Evolutionary conservation across 371 early-diverging fungal genomes (phyloP).

Genomic region (Saksenaea oblongispora): DNA sequence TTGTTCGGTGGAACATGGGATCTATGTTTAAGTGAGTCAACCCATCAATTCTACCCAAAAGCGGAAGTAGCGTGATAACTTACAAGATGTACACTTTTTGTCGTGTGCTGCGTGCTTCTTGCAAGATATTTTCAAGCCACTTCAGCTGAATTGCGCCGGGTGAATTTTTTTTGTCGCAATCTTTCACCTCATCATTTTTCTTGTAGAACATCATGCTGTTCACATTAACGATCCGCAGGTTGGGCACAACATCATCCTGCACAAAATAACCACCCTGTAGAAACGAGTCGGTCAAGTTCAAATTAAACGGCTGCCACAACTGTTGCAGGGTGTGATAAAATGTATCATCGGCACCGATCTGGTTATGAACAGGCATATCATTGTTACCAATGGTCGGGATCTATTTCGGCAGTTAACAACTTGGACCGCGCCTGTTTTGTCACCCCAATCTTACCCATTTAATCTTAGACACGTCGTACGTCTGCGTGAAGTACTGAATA

Average conservation of each 20-base stretch:
- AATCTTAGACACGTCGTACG: conserved; percentile 26
- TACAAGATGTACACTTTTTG: conserved; percentile 6
- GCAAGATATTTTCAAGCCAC: conserved; percentile 32
- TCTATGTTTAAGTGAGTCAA: conserved; percentile 27
- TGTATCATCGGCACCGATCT: conserved; percentile 21
- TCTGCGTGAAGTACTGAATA: conserved; percentile 27
- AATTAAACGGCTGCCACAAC: conserved; percentile 28
- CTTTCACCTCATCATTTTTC: conserved; percentile 67
- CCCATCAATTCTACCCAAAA: not conserved
- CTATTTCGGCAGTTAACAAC: conserved; percentile 10
- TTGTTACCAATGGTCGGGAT: conserved; percentile 54
- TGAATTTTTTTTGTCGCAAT: conserved; percentile 46
- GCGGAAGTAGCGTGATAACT: not conserved
- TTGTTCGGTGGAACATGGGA: conserved; percentile 57
- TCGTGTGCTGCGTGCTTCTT: not conserved
- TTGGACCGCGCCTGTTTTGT: not conserved
- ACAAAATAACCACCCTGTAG: conserved; percentile 64
- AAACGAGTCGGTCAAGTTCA: conserved; percentile 26
- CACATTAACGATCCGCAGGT: conserved; percentile 57
- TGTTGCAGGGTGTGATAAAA: conserved; percentile 22
- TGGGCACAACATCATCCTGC: conserved; percentile 50
- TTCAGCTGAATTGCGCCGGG: conserved; percentile 29
- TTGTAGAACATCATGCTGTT: conserved; percentile 77
- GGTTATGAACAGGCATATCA: conserved; percentile 35
- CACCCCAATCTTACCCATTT: conserved; percentile 24